phyloP scores from a whole-genome alignment of 192 early-diverging fungal genomes.

The Radiomyces spectabilis region DNA sequence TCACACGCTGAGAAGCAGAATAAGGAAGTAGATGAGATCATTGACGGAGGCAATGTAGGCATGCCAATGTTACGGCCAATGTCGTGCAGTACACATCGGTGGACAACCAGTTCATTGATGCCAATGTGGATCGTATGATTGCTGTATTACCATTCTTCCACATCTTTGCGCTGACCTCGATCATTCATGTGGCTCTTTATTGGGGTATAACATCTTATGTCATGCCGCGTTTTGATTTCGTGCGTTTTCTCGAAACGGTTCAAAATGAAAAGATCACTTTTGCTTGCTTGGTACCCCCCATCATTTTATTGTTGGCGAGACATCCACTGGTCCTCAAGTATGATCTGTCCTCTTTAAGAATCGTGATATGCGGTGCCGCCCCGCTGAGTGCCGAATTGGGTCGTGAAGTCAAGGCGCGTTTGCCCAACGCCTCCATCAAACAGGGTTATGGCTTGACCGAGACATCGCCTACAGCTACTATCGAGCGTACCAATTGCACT shows the following conservation, averaged over 20 bases:
- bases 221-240: constrained; percentile 55
- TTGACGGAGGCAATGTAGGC: too few relatives aligned
- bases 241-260: constrained; percentile 61
- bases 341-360: constrained; percentile 45
- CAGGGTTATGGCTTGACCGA: constrained; percentile 77
- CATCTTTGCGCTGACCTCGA: constrained; percentile 13
- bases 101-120: not conserved
- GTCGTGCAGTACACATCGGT: constrained; percentile 5
- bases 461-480: constrained; percentile 50
- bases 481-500: too few relatives aligned
- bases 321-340: constrained; percentile 56
- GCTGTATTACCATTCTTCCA: constrained; percentile 28
- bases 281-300: constrained; percentile 77
- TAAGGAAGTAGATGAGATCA: too few relatives aligned
- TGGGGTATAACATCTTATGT: constrained; percentile 39
- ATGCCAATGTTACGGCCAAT: constrained; percentile 23
- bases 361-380: constrained; percentile 56
- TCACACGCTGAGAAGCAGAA: too few relatives aligned
- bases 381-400: constrained; percentile 51
- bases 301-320: constrained; percentile 59
- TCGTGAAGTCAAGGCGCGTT: constrained; percentile 22
- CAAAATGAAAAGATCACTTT: constrained; percentile 57
- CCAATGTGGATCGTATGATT: constrained; percentile 7
- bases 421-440: constrained; percentile 27
- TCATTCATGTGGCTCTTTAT: constrained; percentile 12